Percentiles rank a stretch among this genome's conserved stretches.
phyloP scores from a whole-genome alignment of 345 rosid species.

The Geranium brycei region DNA sequence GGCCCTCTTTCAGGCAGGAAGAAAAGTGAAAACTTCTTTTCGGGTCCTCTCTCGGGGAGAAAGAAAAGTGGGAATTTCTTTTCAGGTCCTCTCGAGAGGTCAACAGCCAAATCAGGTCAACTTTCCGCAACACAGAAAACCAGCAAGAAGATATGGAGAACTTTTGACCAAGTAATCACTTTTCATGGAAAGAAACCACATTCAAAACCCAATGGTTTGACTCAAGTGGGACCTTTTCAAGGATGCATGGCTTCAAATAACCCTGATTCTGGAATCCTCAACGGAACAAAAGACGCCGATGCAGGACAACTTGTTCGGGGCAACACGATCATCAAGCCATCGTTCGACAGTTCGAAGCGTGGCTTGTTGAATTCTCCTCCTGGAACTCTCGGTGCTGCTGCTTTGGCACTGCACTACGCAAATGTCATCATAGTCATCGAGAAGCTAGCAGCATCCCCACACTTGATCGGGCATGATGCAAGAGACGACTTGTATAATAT shows the following conservation, averaged over 20 bases:
- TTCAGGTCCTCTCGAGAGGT: slow-evolving; percentile 60
- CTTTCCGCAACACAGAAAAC: slow-evolving; percentile 23
- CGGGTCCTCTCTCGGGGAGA: slow-evolving; percentile 45
- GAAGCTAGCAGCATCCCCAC: slow-evolving; percentile 83
- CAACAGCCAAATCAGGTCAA: slow-evolving; percentile 42
- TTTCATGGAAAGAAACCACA: slow-evolving; percentile 36
- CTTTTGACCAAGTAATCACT: slow-evolving; percentile 25
- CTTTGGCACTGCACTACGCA: slow-evolving; percentile 88
- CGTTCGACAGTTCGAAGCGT: slow-evolving; percentile 25
- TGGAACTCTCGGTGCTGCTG: slow-evolving; percentile 75
- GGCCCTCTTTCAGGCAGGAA: slow-evolving; percentile 35
- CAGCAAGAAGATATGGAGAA: slow-evolving; percentile 46
- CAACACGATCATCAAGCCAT: slow-evolving; percentile 13
- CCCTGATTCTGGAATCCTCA: slow-evolving; percentile 17
- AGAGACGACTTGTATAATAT: slow-evolving; percentile 90
- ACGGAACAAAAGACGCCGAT: slow-evolving; percentile 27
- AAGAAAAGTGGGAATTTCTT: too few relatives aligned
- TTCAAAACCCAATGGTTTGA: slow-evolving; percentile 34
- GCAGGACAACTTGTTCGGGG: slow-evolving; percentile 14
- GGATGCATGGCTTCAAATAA: slow-evolving; percentile 37
- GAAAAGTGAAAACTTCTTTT: slow-evolving; percentile 33
- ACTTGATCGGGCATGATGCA: slow-evolving; percentile 88
- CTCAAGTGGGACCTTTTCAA: slow-evolving; percentile 84
- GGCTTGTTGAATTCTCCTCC: slow-evolving; percentile 58
- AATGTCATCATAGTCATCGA: slow-evolving; percentile 82